Evolutionary conservation across 768 basidiomycete species (phyloP), one percentile per base, ranked within the genome.

Genomic region (Boletus barrowsii): DNA sequence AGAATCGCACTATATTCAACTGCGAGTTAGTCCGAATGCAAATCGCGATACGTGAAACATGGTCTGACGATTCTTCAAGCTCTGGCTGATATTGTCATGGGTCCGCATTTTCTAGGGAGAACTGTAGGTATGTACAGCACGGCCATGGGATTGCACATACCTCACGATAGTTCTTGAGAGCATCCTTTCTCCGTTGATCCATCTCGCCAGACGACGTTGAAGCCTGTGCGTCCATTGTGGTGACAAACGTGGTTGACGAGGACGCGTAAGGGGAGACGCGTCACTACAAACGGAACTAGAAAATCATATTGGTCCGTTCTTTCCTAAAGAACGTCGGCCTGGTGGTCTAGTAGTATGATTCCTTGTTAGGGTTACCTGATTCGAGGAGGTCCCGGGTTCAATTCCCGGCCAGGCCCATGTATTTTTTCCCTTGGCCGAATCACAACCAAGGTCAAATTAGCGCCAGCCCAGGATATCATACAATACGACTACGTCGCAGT

Each of bases 81-180:
- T 88, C 63, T 92, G 86, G 64, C 90, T 90, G 60, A 85, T 88
- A 46, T 79, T 76, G 75, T 96, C 92, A 71, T 99, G 97, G 56
- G 84, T 83, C 60, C 85, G 86, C 82, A 98, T 86, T 92, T 98
- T 99, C 96, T 98, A 64, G 55, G 22, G 24, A 49, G 41, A 50
- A 63, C 51, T n/a, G 55, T 20, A 49, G 41, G 13, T 11, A 22
- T 41, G 20, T 26, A 39, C 22, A 40, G 11, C 42, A 11, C 2
- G 50, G 50, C 13, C 10, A 45, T 41, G 1, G 4, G 18, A n/a
- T 24, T 30, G 18, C 6, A 62, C 73, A 24, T 59, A 90, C 90
- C 55, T 88, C 88, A 55, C 91, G 79, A 65, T 93, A 93, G 35
- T 75, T 79, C 61, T 84, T 89, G 13, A 93, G 78, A 11, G 88